These are phyloP conservation scores for Pleurotus djamor DNA, from an alignment of 768 basidiomycete species.

Conservation along the genomic window DNA sequence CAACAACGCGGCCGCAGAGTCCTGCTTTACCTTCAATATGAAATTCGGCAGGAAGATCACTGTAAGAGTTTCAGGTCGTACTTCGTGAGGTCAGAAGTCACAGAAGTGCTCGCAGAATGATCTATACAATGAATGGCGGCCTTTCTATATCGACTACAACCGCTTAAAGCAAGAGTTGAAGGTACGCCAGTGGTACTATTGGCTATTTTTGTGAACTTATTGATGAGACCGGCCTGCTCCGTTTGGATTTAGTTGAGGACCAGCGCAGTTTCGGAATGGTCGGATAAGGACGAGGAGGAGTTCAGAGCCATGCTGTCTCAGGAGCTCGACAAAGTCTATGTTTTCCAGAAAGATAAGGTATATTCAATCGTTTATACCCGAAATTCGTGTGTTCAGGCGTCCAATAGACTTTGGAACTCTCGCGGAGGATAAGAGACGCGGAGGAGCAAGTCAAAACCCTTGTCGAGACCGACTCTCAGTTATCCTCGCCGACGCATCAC, in stretches of 20 bases:
- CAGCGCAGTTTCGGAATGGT: constrained; percentile 49
- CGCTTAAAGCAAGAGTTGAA: constrained; percentile 89
- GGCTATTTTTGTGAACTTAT: not conserved
- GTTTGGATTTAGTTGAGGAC: not conserved
- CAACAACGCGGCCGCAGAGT: no score
- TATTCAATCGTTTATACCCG: constrained; percentile 1
- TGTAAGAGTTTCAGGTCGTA: constrained; percentile 30
- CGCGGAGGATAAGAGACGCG: constrained; percentile 77
- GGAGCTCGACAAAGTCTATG: constrained; percentile 92
- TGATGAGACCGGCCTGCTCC: not conserved
- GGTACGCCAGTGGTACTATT: constrained; percentile 29
- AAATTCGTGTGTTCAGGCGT: not conserved
- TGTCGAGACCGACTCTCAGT: constrained; percentile 51
- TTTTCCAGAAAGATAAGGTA: constrained; percentile 90
- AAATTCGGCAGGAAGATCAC: constrained; percentile 83
- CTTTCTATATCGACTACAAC: constrained; percentile 90
- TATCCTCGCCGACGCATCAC: constrained; percentile 10
- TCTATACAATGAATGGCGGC: constrained; percentile 88
- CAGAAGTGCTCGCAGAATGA: constrained; percentile 50
- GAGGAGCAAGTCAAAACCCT: constrained; percentile 80
- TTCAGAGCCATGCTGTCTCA: constrained; percentile 78
- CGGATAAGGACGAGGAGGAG: constrained; percentile 72
- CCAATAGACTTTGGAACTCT: constrained; percentile 76
- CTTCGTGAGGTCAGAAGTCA: not conserved
- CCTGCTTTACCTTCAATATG: constrained; percentile 37